Conservation (phyloP, 2,329 filamentous ascomycete genomes). For the Neonectria coccinea region DNA sequence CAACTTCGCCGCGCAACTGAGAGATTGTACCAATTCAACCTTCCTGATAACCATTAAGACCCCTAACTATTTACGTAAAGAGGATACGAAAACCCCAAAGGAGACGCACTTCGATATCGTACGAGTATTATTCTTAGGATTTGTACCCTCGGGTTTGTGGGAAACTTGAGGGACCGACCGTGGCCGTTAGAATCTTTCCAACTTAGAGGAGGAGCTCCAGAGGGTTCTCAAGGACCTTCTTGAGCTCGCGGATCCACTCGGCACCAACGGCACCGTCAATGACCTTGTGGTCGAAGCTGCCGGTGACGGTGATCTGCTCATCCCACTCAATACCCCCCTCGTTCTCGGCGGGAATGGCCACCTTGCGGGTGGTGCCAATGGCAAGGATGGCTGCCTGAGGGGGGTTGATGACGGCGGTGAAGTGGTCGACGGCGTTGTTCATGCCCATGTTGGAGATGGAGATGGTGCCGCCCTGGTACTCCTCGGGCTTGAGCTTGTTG, state of each 20-base stretch:
- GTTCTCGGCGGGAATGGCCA: slow-evolving; percentile 85
- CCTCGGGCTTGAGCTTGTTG: slow-evolving; percentile 98
- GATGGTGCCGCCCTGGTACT: slow-evolving; percentile 99
- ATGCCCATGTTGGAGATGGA: slow-evolving; percentile 99
- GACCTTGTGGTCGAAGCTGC: slow-evolving; percentile 98
- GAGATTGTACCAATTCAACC: slow-evolving; percentile 28
- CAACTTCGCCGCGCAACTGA: slow-evolving; percentile 20
- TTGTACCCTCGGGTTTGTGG: slow-evolving; percentile 17
- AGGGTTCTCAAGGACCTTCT: slow-evolving; percentile 98
- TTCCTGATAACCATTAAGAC: slow-evolving; percentile 32
- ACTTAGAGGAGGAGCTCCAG: slow-evolving; percentile 89
- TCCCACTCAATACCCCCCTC: slow-evolving; percentile 96
- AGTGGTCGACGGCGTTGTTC: slow-evolving; percentile 95
- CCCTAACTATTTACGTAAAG: slow-evolving; percentile 33
- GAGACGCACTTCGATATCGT: slow-evolving; percentile 32
- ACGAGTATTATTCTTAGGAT: slow-evolving; percentile 32
- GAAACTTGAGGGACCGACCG: slow-evolving; percentile 18
- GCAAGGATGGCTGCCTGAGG: slow-evolving; percentile 96
- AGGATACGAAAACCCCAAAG: slow-evolving; percentile 26
- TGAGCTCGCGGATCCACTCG: slow-evolving; percentile 96
- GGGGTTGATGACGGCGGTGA: slow-evolving; percentile 99
- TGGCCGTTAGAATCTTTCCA: slow-evolving; percentile 20
- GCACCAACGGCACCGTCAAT: slow-evolving; percentile 95
- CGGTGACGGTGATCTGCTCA: slow-evolving; percentile 95
- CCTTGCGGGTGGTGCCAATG: slow-evolving; percentile 95